Conservation (phyloP, 352 stramenopile genomes). For the Globisporangium megalacanthum region DNA sequence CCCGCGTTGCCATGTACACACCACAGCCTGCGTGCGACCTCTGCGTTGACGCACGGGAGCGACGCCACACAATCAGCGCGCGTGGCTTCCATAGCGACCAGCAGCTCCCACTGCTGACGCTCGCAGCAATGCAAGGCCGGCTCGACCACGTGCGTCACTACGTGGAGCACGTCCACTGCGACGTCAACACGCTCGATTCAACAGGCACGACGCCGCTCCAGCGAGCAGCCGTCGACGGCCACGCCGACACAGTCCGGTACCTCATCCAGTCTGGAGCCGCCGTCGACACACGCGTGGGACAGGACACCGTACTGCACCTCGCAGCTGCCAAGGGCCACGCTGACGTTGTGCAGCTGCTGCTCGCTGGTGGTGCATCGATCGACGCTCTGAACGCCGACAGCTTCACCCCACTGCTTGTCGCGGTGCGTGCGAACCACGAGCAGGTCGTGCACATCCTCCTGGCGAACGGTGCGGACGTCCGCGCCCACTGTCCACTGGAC, state of each 20-base stretch:
- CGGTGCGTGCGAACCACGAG: slow-evolving; percentile 26
- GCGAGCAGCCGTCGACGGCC: slow-evolving; percentile 16
- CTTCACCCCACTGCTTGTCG: slow-evolving; percentile 27
- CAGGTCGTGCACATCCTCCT: slow-evolving; percentile 27
- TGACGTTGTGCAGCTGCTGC: slow-evolving; percentile 19
- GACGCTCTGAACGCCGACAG: slow-evolving; percentile 21
- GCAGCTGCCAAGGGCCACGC: slow-evolving; percentile 25
- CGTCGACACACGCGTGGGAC: slow-evolving; percentile 13
- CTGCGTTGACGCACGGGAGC: neutral
- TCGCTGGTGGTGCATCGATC: slow-evolving; percentile 25
- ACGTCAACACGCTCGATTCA: slow-evolving; percentile 12
- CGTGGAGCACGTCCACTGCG: slow-evolving; percentile 15
- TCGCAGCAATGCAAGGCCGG: slow-evolving; percentile 15
- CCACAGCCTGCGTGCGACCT: neutral
- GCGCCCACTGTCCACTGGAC: slow-evolving; percentile 7
- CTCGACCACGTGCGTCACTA: slow-evolving; percentile 19
- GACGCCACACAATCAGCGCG: neutral
- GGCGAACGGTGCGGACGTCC: slow-evolving; percentile 19
- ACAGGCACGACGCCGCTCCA: slow-evolving; percentile 14
- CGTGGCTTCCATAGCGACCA: neutral
- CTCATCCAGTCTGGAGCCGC: slow-evolving; percentile 18
- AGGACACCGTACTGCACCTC: slow-evolving; percentile 33
- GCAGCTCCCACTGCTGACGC: slow-evolving; percentile 7
- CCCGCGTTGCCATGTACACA: neutral
- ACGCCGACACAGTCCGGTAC: slow-evolving; percentile 21